Evolutionary conservation across 495 filamentous ascomycete genomes (phyloP), one percentile per base, ranked within the genome.

Genomic region (Lasiosphaeria ovina): DNA sequence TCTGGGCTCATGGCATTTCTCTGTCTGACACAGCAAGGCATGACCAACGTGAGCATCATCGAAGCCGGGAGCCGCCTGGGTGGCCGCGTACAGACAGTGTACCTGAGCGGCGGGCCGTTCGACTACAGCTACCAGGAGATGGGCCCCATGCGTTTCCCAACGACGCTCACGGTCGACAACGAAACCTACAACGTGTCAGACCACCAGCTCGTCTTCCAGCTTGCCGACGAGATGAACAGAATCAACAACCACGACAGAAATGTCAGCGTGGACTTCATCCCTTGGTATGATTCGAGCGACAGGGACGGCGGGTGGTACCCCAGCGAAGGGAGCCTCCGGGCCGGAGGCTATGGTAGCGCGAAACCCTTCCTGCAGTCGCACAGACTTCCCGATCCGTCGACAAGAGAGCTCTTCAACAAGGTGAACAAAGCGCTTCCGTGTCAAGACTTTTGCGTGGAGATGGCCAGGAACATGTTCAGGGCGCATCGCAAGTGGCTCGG

Each of bases 91-190:
- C 82, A 83, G 57, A 88, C 86, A 5, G 79, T 79, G 44, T 88
- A 89, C 57, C 77, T 89, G 0, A 80, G 77, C 32, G 78, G 82
- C 32, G 78, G 80, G 0, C 85, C 86, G 0, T 82, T 84, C 33
- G 77, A 90, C n/a, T 89, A 89, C 59, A 48, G 40, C 40, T 90
- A 90, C 58, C 86, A 89, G 65, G 87, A 90, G 67, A 89, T 90
- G 87, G 87, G 87, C 0, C 85, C 87, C 0, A 89, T 89, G 87
- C 77, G 87, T 5, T 89, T 77, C 56, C 77, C 86, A 35, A 76
- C 80, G 6, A 84, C 75, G 0, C 78, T 83, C 63, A 62, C 51
- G 6, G 61, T 66, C 54, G 78, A 68, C 11, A 86, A 85, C 59
- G 78, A 85, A 71, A 82, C 80, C 0, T 69, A 85, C 35, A 72